Evolutionary conservation across 768 basidiomycete genomes (phyloP), one percentile per base, ranked within the genome.

Genomic region (Russula sp.): DNA sequence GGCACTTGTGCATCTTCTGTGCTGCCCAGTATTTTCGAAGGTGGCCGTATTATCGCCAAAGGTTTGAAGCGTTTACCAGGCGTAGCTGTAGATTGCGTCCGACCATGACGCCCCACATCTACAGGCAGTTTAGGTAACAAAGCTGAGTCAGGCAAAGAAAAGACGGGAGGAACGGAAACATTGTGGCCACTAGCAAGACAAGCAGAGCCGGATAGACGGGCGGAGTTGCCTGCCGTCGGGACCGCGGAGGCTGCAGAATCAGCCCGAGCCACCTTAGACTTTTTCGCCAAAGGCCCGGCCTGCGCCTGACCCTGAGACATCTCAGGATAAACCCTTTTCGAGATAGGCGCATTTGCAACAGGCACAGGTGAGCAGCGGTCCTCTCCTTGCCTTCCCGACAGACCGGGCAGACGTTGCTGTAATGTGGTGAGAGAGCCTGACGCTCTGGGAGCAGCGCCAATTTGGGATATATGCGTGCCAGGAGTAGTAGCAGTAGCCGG

Each of bases 31-130:
- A 5, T 32, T 5, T 18, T 40, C 10, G 42, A 10, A 22, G 54
- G 49, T 11, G 48, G 49, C 9, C 14, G 48, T 18, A 44, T 56
- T 51, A 47, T 32, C n/a, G 16, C 20, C 42, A 55, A 50, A 22
- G 58, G 58, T 34, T 64, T 60, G 54, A 64, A 64, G 11, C 63
- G 58, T 45, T 56, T 60, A 45, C 63, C 47, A 37, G 63, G 37
- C 16, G 11, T 35, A 31, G 32, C 11, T 9, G 34, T 22, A 37
- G 22, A 7, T 35, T 55, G 63, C 3, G 22, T 34, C 22, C 2
- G 47, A 40, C 39, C 47, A 22, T 6, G 53, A 10, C 4, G 37
- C 22, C 10, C 18, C 3, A 16, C 16, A 18, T 57, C 48, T 6
- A n/a, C 18, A 27, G 27, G 27, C 37, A 18, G 16, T 16, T 13